Evolutionary conservation across 257 asterid genomes (phyloP).

Genomic region (Scutellaria barbata): DNA sequence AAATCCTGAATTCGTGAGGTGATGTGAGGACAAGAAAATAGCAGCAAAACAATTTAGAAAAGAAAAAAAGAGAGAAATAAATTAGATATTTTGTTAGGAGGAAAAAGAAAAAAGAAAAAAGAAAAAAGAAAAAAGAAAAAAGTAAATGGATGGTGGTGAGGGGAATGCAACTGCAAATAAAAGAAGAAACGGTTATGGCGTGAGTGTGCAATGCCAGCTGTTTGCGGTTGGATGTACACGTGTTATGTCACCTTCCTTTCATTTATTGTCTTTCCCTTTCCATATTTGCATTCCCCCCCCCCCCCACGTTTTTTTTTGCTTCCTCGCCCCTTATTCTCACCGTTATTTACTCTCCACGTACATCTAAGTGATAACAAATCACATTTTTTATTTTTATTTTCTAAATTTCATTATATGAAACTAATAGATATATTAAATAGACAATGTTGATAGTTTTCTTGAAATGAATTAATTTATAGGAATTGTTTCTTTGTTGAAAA

Average conservation of each 20-base stretch:
- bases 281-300: not conserved
- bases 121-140: not conserved
- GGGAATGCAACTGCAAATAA: conserved; percentile 28
- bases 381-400: too few species aligned
- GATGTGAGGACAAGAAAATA: too few species aligned
- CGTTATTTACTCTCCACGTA: not conserved
- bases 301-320: not conserved
- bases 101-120: not conserved
- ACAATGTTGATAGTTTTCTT: too few species aligned
- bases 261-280: not conserved
- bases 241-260: conserved; percentile 27
- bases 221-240: conserved; percentile 34
- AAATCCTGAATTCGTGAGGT: too few species aligned
- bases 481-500: too few species aligned
- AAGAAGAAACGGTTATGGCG: conserved; percentile 31
- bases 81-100: too few species aligned
- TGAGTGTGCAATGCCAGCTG: conserved; percentile 38
- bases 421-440: too few species aligned
- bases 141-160: not conserved
- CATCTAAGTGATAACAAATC: too few species aligned
- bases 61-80: too few species aligned
- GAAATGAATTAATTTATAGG: too few species aligned
- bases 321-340: not conserved
- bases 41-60: too few species aligned
- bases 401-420: too few species aligned